Percentiles rank a stretch among this genome's conserved stretches.
Conservation (phyloP, 192 early-diverging fungal species). For the Mortierella hygrophila region DNA sequence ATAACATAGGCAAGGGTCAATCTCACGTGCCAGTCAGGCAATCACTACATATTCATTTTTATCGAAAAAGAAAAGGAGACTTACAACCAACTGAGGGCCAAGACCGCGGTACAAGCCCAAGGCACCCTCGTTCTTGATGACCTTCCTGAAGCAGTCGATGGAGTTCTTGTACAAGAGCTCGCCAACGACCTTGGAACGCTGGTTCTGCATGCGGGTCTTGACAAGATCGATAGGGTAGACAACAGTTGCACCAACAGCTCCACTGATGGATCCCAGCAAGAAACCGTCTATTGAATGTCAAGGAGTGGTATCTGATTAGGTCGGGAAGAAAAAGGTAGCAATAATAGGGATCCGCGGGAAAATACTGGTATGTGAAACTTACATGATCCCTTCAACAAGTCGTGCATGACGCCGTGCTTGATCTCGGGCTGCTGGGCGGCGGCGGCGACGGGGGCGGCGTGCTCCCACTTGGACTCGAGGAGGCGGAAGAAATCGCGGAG, state of each 20-base stretch:
- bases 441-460: slow-evolving; percentile 25
- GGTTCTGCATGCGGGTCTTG: slow-evolving; percentile 99
- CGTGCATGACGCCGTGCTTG: slow-evolving; percentile 39
- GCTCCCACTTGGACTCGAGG: slow-evolving; percentile 68
- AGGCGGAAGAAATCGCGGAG: slow-evolving; percentile 65
- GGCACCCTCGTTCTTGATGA: slow-evolving; percentile 92
- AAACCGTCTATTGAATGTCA: slow-evolving; percentile 41
- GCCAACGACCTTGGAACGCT: slow-evolving; percentile 90
- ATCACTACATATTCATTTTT: background rate
- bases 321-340: background rate
- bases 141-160: slow-evolving; percentile 96
- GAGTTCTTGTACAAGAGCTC: slow-evolving; percentile 95
- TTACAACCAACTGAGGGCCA: slow-evolving; percentile 89
- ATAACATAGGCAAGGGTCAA: background rate
- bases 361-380: slow-evolving; percentile 9
- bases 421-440: slow-evolving; percentile 17
- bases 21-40: background rate
- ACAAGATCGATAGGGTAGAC: slow-evolving; percentile 99
- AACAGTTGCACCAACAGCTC: slow-evolving; percentile 93
- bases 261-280: slow-evolving; percentile 91
- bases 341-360: background rate
- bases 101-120: slow-evolving; percentile 93
- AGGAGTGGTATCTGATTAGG: background rate
- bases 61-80: slow-evolving; percentile 18
- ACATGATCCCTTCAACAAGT: slow-evolving; percentile 55